These are phyloP conservation scores for Phytophthora litchii DNA, from an alignment of 352 stramenopile species.

Conservation along the genomic window DNA sequence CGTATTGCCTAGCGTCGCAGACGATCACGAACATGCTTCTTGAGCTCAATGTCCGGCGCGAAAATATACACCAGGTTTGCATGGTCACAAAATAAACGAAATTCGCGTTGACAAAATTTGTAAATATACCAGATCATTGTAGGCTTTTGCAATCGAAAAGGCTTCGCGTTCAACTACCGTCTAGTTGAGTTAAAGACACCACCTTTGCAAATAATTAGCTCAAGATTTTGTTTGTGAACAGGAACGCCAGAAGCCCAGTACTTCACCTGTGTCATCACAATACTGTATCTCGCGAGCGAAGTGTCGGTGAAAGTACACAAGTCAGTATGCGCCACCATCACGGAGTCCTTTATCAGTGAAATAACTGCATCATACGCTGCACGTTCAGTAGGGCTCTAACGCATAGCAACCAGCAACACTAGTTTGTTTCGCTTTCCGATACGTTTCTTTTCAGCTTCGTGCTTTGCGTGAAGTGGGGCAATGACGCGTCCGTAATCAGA, in stretches of 20 bases:
- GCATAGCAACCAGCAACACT: neutral
- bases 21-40: no score
- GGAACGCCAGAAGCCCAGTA: no score
- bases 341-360: no score
- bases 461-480: neutral
- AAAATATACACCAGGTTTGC: no score
- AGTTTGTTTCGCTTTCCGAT: neutral
- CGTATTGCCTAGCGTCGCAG: neutral
- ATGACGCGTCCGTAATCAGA: neutral
- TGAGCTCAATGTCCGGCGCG: no score
- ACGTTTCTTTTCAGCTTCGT: neutral
- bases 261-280: no score
- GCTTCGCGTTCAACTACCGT: neutral
- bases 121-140: neutral
- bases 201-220: no score
- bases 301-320: neutral
- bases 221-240: no score
- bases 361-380: no score
- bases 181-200: neutral
- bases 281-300: neutral
- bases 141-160: neutral
- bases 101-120: neutral
- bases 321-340: no score
- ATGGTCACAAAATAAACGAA: neutral
- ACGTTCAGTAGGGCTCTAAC: neutral